A percentile compares a stretch with the other conserved stretches of the same genome.
phyloP scores from a whole-genome alignment of 306 rosid genomes.

The Vigna hirtella region DNA sequence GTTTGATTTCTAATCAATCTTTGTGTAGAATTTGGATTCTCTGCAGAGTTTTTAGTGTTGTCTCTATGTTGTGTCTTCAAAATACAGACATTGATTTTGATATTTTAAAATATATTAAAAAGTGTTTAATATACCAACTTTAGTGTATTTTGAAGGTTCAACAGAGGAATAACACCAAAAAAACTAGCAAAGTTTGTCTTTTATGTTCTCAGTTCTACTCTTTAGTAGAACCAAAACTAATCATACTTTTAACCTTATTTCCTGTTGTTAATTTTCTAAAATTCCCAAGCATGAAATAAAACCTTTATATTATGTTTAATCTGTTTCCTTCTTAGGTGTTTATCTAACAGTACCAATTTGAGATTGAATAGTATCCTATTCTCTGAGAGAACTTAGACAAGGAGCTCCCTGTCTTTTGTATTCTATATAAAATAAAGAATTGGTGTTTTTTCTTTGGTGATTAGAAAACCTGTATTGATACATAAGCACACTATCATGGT shows the following conservation, averaged over 20 bases:
- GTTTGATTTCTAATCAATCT: constrained; percentile 14
- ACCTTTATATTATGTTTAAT: background rate
- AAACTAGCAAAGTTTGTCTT: no score
- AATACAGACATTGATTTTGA: no score
- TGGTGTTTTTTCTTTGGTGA: background rate
- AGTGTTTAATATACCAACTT: no score
- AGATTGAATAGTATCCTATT: background rate
- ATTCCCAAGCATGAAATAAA: background rate
- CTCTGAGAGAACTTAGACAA: constrained; percentile 7
- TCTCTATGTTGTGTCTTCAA: no score
- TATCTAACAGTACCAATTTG: background rate
- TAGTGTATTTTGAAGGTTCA: no score
- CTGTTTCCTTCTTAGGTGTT: background rate
- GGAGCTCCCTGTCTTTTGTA: constrained; percentile 2
- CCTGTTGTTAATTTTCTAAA: background rate
- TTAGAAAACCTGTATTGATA: constrained; percentile 5
- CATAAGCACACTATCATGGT: constrained; percentile 3
- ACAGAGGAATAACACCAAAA: no score
- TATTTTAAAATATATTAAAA: no score
- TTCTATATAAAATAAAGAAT: background rate
- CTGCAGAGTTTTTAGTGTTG: no score
- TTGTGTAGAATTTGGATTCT: no score
- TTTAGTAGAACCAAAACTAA: background rate
- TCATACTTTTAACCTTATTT: background rate
- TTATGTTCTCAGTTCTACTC: background rate